These are phyloP conservation scores for Daedaleopsis nitida DNA, from an alignment of 768 basidiomycete genomes.

Conservation along the genomic window DNA sequence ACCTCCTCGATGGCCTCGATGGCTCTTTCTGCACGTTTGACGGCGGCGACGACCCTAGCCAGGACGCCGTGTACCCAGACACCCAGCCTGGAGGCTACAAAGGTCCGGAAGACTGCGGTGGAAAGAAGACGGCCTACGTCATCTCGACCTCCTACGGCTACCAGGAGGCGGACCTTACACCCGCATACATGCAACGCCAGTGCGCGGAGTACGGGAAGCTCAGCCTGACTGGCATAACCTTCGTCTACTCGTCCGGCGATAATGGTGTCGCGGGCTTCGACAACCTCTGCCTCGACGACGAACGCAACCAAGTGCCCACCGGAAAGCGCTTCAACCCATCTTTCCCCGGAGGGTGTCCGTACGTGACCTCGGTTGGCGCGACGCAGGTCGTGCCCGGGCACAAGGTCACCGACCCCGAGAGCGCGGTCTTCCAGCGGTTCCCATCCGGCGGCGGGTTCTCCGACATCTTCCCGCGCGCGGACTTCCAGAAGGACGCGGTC, in stretches of 20 bases:
- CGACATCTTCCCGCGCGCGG: constrained; percentile 40
- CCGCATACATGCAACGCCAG: constrained; percentile 41
- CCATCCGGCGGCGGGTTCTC: constrained; percentile 43
- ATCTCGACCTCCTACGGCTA: constrained; percentile 43
- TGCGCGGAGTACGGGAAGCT: constrained; percentile 49
- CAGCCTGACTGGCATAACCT: constrained; percentile 36
- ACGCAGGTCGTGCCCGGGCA: constrained; percentile 38
- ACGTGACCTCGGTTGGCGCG: constrained; percentile 39
- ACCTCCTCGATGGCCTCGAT: constrained; percentile 48
- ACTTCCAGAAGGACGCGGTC: constrained; percentile 38
- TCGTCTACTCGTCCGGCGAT: constrained; percentile 50
- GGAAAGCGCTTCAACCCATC: constrained; percentile 30
- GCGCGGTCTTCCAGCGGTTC: constrained; percentile 37
- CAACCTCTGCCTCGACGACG: constrained; percentile 35
- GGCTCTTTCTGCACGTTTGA: constrained; percentile 44
- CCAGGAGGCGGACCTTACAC: constrained; percentile 38
- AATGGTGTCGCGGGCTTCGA: constrained; percentile 41
- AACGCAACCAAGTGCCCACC: constrained; percentile 22
- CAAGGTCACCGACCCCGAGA: constrained; percentile 36
- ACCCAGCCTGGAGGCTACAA: constrained; percentile 36
- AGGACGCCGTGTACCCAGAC: constrained; percentile 48
- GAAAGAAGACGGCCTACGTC: constrained; percentile 35
- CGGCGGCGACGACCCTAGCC: constrained; percentile 44
- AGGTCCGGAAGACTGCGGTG: constrained; percentile 39
- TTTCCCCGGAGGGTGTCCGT: constrained; percentile 43